phyloP scores from a whole-genome alignment of 148 eudicot genomes.

The Camellia japonica region DNA sequence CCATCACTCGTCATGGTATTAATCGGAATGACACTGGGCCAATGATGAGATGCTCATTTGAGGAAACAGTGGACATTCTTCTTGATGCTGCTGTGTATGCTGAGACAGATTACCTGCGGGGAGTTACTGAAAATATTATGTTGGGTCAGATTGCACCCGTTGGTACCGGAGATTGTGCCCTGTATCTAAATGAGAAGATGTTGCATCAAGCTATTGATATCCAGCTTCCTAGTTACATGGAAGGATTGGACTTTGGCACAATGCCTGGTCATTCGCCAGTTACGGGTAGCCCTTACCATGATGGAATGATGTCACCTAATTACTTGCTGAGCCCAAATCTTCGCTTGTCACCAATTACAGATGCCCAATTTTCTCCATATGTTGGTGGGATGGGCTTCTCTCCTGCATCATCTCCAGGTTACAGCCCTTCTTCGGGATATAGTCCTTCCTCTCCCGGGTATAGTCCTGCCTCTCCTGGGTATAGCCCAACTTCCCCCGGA shows the following conservation, averaged over 20 bases:
- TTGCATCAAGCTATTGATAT: slow-evolving; percentile 90
- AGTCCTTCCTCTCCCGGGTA: slow-evolving; percentile 53
- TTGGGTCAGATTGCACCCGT: slow-evolving; percentile 97
- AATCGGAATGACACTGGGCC: slow-evolving; percentile 96
- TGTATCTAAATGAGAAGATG: slow-evolving; percentile 88
- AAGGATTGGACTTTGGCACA: slow-evolving; percentile 86
- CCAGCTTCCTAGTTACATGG: slow-evolving; percentile 89
- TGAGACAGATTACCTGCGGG: slow-evolving; percentile 78
- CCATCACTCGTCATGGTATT: slow-evolving; percentile 97
- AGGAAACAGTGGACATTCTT: slow-evolving; percentile 98
- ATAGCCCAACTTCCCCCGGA: slow-evolving; percentile 59
- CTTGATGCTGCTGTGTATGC: slow-evolving; percentile 98
- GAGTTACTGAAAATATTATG: slow-evolving; percentile 99
- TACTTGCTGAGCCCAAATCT: slow-evolving; percentile 75
- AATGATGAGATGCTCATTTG: slow-evolving; percentile 99
- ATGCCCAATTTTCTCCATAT: slow-evolving; percentile 60
- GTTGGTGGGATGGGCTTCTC: slow-evolving; percentile 63
- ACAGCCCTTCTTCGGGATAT: slow-evolving; percentile 55
- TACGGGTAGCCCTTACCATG: slow-evolving; percentile 82
- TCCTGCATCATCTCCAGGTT: slow-evolving; percentile 54
- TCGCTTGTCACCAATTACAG: slow-evolving; percentile 50
- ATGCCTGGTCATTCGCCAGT: slow-evolving; percentile 88
- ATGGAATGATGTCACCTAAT: slow-evolving; percentile 87
- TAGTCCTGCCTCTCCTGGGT: slow-evolving; percentile 55
- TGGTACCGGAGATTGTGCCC: slow-evolving; percentile 90